phyloP scores from a whole-genome alignment of 192 early-diverging fungal species.

The Dimargaris xerosporica region DNA sequence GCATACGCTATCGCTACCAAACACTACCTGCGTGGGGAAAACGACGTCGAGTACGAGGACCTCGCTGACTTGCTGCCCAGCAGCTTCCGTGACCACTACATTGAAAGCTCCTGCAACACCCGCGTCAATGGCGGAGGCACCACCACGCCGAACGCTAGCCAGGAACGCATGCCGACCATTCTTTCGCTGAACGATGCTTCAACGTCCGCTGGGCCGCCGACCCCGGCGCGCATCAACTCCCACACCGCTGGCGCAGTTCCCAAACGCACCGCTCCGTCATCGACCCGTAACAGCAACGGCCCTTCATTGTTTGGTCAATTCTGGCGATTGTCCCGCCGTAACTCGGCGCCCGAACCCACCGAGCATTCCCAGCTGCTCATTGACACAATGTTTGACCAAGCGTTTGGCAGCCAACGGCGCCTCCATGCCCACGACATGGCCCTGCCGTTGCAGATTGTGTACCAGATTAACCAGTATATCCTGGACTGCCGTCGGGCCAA shows the following conservation, averaged over 20 bases:
- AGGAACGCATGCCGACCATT: not conserved
- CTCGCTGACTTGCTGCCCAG: conserved; percentile 39
- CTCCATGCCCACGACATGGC: not conserved
- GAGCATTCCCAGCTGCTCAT: conserved; percentile 3
- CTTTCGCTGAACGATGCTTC: not conserved
- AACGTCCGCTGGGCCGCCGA: not conserved
- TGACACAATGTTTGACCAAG: not conserved
- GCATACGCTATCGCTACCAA: conserved; percentile 38
- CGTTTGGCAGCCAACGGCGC: not conserved
- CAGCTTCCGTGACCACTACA: conserved; percentile 23
- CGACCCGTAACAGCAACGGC: not conserved
- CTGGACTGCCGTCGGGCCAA: conserved; percentile 19
- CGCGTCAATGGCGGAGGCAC: not conserved
- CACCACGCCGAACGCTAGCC: not conserved
- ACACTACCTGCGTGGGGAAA: conserved; percentile 43
- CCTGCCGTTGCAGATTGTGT: conserved; percentile 39
- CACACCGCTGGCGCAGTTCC: not conserved
- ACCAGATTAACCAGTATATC: conserved; percentile 41
- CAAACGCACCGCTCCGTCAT: not conserved
- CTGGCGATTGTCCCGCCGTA: not conserved
- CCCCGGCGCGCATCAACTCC: not conserved
- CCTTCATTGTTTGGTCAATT: not conserved
- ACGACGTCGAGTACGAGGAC: conserved; percentile 40
- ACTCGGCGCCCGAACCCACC: not conserved
- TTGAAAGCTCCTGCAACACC: conserved; percentile 4